Conservation (phyloP, 177 flowering plant species). For the Vitis hybrid region DNA sequence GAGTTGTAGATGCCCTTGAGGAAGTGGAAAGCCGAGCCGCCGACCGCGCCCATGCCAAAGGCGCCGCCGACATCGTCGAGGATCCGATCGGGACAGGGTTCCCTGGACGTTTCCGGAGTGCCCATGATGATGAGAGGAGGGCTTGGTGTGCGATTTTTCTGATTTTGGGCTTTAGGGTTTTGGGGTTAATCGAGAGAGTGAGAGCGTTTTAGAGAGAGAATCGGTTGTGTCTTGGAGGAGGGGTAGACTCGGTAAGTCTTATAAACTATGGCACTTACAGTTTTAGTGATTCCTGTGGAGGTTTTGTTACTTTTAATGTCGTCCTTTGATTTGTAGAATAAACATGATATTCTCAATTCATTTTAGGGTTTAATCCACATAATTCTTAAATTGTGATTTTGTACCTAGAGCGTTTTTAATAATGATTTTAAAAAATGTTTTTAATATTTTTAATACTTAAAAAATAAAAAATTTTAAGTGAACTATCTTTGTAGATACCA, state of each 20-base stretch:
- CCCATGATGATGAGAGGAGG: constrained; percentile 37
- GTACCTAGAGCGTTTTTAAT: too few relatives aligned
- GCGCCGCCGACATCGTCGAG: constrained; percentile 83
- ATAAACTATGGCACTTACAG: background rate
- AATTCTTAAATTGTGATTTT: too few relatives aligned
- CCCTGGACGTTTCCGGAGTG: constrained; percentile 72
- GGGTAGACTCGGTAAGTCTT: background rate
- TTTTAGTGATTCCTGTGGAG: too few relatives aligned
- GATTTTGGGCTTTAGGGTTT: background rate
- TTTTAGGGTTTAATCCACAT: too few relatives aligned
- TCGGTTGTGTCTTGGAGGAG: background rate
- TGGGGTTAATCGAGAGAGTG: background rate
- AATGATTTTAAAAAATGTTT: too few relatives aligned
- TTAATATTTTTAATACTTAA: too few relatives aligned
- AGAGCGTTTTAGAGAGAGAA: background rate
- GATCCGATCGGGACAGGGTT: constrained; percentile 86
- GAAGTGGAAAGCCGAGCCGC: constrained; percentile 81
- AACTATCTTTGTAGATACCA: too few relatives aligned
- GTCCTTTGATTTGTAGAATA: too few relatives aligned
- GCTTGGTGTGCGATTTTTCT: background rate
- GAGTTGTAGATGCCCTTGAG: constrained; percentile 73
- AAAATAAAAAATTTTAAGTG: too few relatives aligned
- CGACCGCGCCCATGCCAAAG: constrained; percentile 84
- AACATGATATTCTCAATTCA: too few relatives aligned
- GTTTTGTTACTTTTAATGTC: too few relatives aligned